Conservation (phyloP, 2,329 filamentous ascomycete species). For the Pseudocercospora fuligena region DNA sequence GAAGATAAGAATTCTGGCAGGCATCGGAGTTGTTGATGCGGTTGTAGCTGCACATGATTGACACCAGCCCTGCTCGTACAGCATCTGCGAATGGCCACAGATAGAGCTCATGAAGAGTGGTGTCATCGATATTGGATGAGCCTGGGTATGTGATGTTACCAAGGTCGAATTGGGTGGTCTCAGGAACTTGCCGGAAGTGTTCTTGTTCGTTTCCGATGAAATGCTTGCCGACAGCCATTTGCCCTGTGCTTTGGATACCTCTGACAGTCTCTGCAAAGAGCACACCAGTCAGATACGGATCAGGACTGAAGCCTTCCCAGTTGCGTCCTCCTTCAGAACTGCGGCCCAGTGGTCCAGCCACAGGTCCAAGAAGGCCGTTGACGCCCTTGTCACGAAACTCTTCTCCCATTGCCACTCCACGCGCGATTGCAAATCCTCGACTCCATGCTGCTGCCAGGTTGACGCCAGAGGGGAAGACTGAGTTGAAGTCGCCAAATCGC, state of each 20-base stretch:
- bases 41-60: slow-evolving; percentile 63
- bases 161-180: slow-evolving; percentile 61
- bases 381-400: slow-evolving; percentile 77
- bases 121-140: slow-evolving; percentile 66
- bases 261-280: slow-evolving; percentile 62
- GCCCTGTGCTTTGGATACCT: slow-evolving; percentile 80
- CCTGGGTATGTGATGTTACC: slow-evolving; percentile 38
- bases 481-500: slow-evolving; percentile 77
- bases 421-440: slow-evolving; percentile 67
- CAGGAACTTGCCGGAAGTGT: slow-evolving; percentile 65
- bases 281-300: slow-evolving; percentile 73
- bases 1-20: slow-evolving; percentile 69
- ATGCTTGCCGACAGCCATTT: slow-evolving; percentile 83
- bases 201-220: slow-evolving; percentile 77
- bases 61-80: slow-evolving; percentile 53
- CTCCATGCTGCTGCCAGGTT: slow-evolving; percentile 85
- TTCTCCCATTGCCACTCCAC: slow-evolving; percentile 73
- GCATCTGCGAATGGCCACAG: slow-evolving; percentile 55
- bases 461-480: slow-evolving; percentile 78
- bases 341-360: slow-evolving; percentile 73
- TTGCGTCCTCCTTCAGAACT: slow-evolving; percentile 36
- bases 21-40: slow-evolving; percentile 57
- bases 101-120: slow-evolving; percentile 55
- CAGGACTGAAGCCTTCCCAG: slow-evolving; percentile 65
- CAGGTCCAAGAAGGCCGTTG: slow-evolving; percentile 75